Evolutionary conservation across 108 stramenopile species (phyloP), one percentile per base, ranked within the genome.

Genomic region (Nitzschia palea): DNA sequence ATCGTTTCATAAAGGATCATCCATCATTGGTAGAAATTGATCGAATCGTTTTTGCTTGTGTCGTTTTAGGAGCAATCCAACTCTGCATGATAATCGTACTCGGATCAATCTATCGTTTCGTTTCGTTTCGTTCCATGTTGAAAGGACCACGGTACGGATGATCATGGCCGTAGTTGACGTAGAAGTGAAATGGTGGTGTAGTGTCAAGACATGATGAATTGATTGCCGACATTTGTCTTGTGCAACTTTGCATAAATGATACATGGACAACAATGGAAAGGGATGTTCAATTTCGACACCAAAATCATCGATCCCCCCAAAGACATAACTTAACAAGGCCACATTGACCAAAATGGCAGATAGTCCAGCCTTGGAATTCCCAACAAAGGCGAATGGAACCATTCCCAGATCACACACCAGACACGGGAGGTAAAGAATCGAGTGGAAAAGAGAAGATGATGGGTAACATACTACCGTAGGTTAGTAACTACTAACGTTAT

Each of bases 221-320:
- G 70, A 54, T 71, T 53, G 14, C 26, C 70, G 12, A 71, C 61
- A 3, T 40, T 48, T n/a, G 17, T 22, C 2, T 65, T 72, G 53
- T 20, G 62, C 44, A 31, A 43, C 63, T 6, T 31, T 55, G 4
- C 69, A 48, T 44, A 82, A 30, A 26, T 31, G 23, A 9, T 69
- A 55, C 56, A 82, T 55, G 2, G 81, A 77, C 40, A 82, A 34
- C 8, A 82, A 27, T 42, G 59, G 77, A 37, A 82, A 82, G 10
- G 81, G 77, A 34, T 82, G 60, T 58, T 82, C 81, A 14, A 82
- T 45, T 44, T 78, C 63, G 1, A 78, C 58, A 34, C 70, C 60
- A 12, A 82, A 70, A 51, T 82, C 81, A 60, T 82, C 81, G 43
- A 82, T 73, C 2, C 77, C 81, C n/a, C 67, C 34, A 55, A 82